Evolutionary conservation across 2,329 filamentous ascomycete species (phyloP), one percentile per base, ranked within the genome.

Genomic region (Emmonsiellopsis sp.): DNA sequence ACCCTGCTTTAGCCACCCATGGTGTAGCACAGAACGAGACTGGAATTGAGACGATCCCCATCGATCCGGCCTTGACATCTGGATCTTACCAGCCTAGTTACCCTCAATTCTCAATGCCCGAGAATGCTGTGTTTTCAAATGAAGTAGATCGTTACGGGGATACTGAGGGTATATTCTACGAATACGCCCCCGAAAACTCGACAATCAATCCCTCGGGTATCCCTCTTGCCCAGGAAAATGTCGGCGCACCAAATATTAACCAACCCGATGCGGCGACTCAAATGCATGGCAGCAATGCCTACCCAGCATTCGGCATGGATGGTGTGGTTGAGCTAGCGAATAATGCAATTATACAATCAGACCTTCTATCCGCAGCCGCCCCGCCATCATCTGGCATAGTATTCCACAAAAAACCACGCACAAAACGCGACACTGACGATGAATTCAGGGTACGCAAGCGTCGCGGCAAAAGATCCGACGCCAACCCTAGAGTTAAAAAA

Each of bases 21-120:
- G 56, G 51, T 13, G 53, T 50, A 20, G 43, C 46, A 34, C 43
- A 38, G 15, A 41, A 52, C 26, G 49, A 41, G 16, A 50, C 50
- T 34, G 55, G 62, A 8, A 59, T 63, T 54, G 54, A 55, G 4
- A 64, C 65, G 7, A 70, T 76, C 40, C 71, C 72, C 0, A 68
- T 76, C 51, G 74, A 76, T 55, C 73, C 74, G 11, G 66, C 69
- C 1, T 59, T 76, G 51, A 59, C 37, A 49, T 53, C 52, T 45
- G 52, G 52, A n/a, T 51, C 40, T 45, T 37, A 50, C 7, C 47
- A 44, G 9, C 30, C 42, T 2, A 20, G 53, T 16, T 31, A 54
- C 26, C 56, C 57, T 13, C 56, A 63, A 30, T 62, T 61, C 52
- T 51, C 56, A 11, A 58, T 67, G 8, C 65, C 65, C 8, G 57